Evolutionary conservation across 352 stramenopile species (phyloP), one percentile per base, ranked within the genome.

Genomic region (Globisporangium mamillatum): DNA sequence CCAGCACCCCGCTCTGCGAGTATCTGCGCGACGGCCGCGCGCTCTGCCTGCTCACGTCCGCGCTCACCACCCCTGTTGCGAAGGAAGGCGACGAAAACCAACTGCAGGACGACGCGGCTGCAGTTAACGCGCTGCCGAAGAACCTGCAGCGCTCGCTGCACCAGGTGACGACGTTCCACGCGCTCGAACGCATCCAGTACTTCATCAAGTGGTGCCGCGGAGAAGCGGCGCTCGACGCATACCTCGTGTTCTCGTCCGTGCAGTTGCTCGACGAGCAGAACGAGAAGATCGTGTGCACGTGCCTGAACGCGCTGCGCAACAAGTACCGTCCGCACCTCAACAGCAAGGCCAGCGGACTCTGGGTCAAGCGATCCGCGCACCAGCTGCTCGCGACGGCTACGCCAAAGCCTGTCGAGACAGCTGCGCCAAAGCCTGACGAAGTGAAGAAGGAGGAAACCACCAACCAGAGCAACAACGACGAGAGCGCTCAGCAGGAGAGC

Each of bases 131-230:
- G 48, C 65, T 93, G 48, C 81, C 83, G 55, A 93, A 91, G 76
- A 88, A 90, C 41, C 74, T 92, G 62, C 78, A 89, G 69, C 83
- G 83, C 24, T 85, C 84, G 44, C 74, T 92, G 32, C 78, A 82
- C 61, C 80, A 93, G 66, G 73, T 79, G 20, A 82, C 84, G 64
- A 93, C 87, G 44, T 95, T 93, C 75, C 83, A 95, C 76, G 76
- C 82, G 41, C 75, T 95, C 29, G 88, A 95, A 64, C 84, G 88
- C 63, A 79, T 95, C n/a, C 85, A 92, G 68, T 92, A 90, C 69
- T 95, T 93, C 67, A 87, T 95, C 74, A 88, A 88, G 54, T 95
- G 88, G 88, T 92, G 84, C 36, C 84, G 88, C 63, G 61, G 74
- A 6, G 69, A 73, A 27, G 81, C 73, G 16, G 63, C 70, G 44